phyloP scores from a whole-genome alignment of 305 asterid genomes.

The Solanum hybrid region DNA sequence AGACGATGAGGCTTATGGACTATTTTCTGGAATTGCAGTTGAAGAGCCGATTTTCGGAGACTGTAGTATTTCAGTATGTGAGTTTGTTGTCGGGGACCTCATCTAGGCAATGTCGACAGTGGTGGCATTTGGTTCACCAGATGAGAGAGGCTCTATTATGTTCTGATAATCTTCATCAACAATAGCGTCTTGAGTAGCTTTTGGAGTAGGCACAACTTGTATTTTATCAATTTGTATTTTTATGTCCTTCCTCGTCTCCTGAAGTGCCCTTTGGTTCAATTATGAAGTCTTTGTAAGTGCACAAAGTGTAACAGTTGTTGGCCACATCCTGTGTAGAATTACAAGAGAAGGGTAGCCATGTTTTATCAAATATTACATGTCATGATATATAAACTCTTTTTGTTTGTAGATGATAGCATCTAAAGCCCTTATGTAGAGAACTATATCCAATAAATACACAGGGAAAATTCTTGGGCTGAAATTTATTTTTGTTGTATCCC shows the following conservation, averaged over 20 bases:
- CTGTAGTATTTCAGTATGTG: neutral
- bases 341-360: neutral
- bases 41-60: neutral
- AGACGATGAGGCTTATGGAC: neutral
- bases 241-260: neutral
- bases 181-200: neutral
- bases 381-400: neutral
- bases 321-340: neutral
- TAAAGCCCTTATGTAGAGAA: neutral
- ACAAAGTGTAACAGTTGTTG: neutral
- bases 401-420: neutral
- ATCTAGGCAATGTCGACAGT: neutral
- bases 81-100: neutral
- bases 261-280: neutral
- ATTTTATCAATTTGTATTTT: neutral
- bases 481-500: neutral
- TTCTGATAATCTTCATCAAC: neutral
- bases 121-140: neutral
- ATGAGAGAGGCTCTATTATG: neutral
- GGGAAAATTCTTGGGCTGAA: neutral
- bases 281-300: neutral
- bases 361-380: neutral
- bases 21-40: neutral
- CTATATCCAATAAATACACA: slow-evolving; percentile 5
- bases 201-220: neutral